phyloP scores from a whole-genome alignment of 2,329 filamentous ascomycete species.

The Penicillium vulpinum region DNA sequence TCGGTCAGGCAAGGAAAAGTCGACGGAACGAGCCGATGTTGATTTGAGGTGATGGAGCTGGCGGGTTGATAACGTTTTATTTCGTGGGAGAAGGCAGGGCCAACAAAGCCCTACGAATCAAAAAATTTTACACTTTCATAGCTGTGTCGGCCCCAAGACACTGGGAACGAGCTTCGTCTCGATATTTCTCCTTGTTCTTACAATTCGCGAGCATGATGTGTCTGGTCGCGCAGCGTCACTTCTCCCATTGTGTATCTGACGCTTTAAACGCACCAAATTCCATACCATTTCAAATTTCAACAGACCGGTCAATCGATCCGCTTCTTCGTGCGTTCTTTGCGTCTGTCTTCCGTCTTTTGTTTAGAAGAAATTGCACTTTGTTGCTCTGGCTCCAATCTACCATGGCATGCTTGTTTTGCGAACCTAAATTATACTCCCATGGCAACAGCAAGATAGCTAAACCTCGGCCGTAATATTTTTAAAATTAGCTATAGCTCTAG shows the following conservation, averaged over 20 bases:
- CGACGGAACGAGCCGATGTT: constrained; percentile 40
- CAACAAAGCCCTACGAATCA: constrained; percentile 41
- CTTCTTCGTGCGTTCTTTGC: constrained; percentile 11
- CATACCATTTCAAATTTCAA: constrained; percentile 33
- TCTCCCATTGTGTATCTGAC: constrained; percentile 37
- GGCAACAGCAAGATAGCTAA: neutral
- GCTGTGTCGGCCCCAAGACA: constrained; percentile 28
- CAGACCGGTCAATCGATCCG: constrained; percentile 22
- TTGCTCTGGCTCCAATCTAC: constrained; percentile 27
- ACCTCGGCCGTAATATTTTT: neutral
- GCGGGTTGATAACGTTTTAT: constrained; percentile 41
- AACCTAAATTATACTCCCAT: neutral
- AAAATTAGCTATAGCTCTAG: neutral
- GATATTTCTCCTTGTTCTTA: constrained; percentile 20
- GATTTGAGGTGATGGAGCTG: constrained; percentile 41
- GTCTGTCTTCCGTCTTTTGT: constrained; percentile 12
- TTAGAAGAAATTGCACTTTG: constrained; percentile 25
- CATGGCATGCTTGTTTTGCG: constrained; percentile 17
- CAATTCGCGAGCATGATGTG: constrained; percentile 28
- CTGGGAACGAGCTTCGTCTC: constrained; percentile 24
- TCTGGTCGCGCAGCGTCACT: constrained; percentile 32
- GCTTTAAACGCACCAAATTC: constrained; percentile 38
- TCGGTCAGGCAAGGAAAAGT: constrained; percentile 39
- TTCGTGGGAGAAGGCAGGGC: constrained; percentile 43
- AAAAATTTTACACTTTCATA: constrained; percentile 34